These are phyloP conservation scores for Fusarium hostae DNA, from an alignment of 2,329 filamentous ascomycete genomes.

Conservation along the genomic window DNA sequence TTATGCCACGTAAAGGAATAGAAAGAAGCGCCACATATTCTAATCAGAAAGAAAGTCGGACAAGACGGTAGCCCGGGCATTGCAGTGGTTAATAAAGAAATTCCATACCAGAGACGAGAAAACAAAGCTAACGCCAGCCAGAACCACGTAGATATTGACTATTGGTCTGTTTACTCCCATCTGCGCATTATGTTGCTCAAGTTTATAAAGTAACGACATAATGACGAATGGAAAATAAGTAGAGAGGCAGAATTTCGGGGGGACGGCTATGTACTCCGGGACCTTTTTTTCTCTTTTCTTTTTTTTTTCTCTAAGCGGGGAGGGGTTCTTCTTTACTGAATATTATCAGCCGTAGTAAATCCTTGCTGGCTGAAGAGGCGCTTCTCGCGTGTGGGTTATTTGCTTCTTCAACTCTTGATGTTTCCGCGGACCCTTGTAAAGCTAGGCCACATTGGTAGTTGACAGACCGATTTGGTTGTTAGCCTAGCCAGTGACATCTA, in stretches of 20 bases:
- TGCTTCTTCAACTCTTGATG: neutral
- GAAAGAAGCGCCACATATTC: neutral
- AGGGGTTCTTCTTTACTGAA: neutral
- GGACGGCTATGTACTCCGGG: neutral
- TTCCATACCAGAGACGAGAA: neutral
- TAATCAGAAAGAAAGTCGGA: neutral
- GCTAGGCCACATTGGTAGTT: neutral
- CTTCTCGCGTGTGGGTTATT: neutral
- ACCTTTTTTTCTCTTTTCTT: neutral
- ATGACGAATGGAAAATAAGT: neutral
- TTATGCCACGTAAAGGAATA: neutral
- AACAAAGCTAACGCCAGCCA: neutral
- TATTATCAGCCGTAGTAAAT: neutral
- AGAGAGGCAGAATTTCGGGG: neutral
- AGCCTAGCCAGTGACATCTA: neutral
- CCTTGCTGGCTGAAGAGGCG: neutral
- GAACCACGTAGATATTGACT: neutral
- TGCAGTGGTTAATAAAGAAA: neutral
- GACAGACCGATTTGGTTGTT: neutral
- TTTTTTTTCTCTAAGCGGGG: neutral
- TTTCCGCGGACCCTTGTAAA: neutral
- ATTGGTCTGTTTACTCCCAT: neutral
- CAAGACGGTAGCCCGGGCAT: neutral
- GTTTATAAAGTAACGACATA: neutral
- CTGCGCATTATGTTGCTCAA: neutral